A percentile compares a stretch with the other conserved stretches of the same genome.
Evolutionary conservation across 2,329 filamentous ascomycete genomes (phyloP).

Genomic region (Trichoderma cornu-damae): DNA sequence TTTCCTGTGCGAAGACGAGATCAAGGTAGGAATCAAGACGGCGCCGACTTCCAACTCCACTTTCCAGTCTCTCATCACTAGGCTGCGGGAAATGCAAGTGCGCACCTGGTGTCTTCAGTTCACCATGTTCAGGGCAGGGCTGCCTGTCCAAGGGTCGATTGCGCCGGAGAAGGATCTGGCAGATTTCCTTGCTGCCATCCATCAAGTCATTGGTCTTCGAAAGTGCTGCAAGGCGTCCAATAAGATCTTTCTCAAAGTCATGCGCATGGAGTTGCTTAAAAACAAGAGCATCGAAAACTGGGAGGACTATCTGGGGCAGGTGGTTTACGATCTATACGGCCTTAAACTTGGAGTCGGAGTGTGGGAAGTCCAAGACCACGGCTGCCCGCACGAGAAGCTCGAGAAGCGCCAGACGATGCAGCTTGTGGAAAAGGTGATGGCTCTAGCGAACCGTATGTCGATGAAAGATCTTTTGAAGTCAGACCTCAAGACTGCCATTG

Average conservation of each 20-base stretch:
- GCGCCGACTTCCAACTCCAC: conserved; percentile 54
- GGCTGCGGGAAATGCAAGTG: conserved; percentile 80
- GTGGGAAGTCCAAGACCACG: conserved; percentile 70
- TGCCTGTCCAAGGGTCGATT: conserved; percentile 59
- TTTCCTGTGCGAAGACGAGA: conserved; percentile 76
- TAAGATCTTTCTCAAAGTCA: conserved; percentile 82
- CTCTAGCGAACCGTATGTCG: conserved; percentile 74
- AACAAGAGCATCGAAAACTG: conserved; percentile 72
- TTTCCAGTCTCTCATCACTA: conserved; percentile 53
- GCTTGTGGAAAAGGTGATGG: conserved; percentile 77
- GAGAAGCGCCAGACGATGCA: conserved; percentile 76
- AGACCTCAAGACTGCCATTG: conserved; percentile 82
- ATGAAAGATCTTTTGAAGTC: conserved; percentile 91
- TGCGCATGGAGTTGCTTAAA: conserved; percentile 77
- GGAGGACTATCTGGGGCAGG: conserved; percentile 80
- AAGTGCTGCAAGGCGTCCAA: conserved; percentile 80
- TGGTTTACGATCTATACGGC: conserved; percentile 77
- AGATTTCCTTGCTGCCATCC: conserved; percentile 73
- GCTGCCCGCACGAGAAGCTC: conserved; percentile 69
- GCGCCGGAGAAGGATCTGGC: conserved; percentile 67
- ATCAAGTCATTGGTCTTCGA: conserved; percentile 77
- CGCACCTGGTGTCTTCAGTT: conserved; percentile 87
- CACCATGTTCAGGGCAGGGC: conserved; percentile 67
- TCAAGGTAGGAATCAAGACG: conserved; percentile 68
- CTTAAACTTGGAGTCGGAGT: conserved; percentile 67